Percentiles rank a stretch among this genome's conserved stretches.
Evolutionary conservation across 2,329 filamentous ascomycete genomes (phyloP).

Genomic region (Hypoxylon sp.): DNA sequence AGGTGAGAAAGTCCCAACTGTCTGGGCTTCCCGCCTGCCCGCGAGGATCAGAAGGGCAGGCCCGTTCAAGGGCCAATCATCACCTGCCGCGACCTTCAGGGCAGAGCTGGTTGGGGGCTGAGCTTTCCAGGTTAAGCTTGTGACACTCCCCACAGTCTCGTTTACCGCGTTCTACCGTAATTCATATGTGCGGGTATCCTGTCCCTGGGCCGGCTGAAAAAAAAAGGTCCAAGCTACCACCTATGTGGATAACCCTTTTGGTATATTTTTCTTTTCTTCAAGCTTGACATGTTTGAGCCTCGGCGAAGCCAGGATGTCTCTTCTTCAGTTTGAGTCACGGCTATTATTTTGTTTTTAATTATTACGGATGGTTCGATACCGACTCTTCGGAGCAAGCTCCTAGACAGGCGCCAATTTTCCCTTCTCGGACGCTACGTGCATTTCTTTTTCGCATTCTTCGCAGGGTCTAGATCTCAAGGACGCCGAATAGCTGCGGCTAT

Average conservation of each 20-base stretch:
- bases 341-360: not conserved
- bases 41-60: too few species aligned
- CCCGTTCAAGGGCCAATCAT: constrained; percentile 40
- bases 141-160: constrained; percentile 41
- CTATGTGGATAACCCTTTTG: constrained; percentile 1
- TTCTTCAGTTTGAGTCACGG: constrained; percentile 16
- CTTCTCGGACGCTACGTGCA: constrained; percentile 27
- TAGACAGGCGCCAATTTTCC: constrained; percentile 15
- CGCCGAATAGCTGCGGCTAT: constrained; percentile 20
- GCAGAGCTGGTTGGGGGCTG: constrained; percentile 26
- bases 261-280: not conserved
- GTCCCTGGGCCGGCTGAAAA: constrained; percentile 25
- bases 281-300: not conserved
- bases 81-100: constrained; percentile 30
- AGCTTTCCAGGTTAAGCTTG: constrained; percentile 26
- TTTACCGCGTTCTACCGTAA: constrained; percentile 30
- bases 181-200: constrained; percentile 6
- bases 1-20: constrained; percentile 35
- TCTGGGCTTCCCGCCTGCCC: constrained; percentile 38
- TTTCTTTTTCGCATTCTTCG: constrained; percentile 13
- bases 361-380: constrained; percentile 31
- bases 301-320: constrained; percentile 1
- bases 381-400: constrained; percentile 15
- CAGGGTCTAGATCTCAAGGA: constrained; percentile 31
- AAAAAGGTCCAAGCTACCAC: constrained; percentile 6